Evolutionary conservation across 2,329 filamentous ascomycete species (phyloP).

Genomic region (Botryotinia globosa): DNA sequence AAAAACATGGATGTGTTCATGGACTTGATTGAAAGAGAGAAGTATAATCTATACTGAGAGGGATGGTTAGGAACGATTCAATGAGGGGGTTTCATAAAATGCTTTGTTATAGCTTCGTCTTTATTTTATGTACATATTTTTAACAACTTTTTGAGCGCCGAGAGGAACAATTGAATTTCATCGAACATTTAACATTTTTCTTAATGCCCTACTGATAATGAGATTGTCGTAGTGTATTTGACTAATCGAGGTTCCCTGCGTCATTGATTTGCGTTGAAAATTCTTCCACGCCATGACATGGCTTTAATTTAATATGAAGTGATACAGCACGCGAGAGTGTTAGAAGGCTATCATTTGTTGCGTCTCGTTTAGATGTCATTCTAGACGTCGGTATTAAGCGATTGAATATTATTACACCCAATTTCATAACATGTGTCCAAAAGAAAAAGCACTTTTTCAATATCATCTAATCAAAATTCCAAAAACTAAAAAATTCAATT

Average conservation of each 20-base stretch:
- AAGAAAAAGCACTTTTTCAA: too few relatives aligned
- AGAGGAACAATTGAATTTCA: neutral
- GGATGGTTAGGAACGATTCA: neutral
- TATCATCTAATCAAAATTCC: too few relatives aligned
- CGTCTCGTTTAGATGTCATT: neutral
- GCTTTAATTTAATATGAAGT: neutral
- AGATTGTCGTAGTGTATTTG: neutral
- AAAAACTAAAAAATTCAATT: too few relatives aligned
- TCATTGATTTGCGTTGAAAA: neutral
- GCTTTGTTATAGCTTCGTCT: neutral
- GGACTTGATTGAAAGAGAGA: neutral
- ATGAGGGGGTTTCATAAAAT: neutral
- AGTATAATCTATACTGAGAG: neutral
- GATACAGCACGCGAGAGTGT: neutral
- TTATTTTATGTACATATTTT: neutral
- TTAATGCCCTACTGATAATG: neutral
- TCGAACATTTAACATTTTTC: neutral
- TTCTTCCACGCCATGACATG: neutral
- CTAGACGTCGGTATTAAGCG: neutral
- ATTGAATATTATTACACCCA: too few relatives aligned
- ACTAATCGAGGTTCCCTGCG: neutral
- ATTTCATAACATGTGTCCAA: too few relatives aligned
- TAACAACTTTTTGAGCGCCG: neutral
- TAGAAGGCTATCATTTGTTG: neutral
- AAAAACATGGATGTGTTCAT: constrained; percentile 16